Evolutionary conservation across 2,329 filamentous ascomycete species (phyloP).

Genomic region (Lachnum nothofagi): DNA sequence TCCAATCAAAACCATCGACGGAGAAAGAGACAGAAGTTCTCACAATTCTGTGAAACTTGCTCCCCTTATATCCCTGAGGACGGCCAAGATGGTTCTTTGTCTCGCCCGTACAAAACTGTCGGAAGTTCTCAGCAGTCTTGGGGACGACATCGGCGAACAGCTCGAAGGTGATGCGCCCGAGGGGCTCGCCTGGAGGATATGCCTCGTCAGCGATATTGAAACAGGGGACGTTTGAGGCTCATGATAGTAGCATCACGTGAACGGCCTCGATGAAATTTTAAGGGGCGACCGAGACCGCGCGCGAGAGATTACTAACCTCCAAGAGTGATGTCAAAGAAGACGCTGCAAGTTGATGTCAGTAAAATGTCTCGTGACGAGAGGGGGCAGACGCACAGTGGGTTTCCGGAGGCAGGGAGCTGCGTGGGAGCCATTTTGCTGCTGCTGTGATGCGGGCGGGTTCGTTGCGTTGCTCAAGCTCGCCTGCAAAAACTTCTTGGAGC

Average conservation of each 20-base stretch:
- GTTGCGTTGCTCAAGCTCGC: too few relatives aligned
- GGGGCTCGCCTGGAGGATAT: slow-evolving; percentile 61
- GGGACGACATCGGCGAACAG: slow-evolving; percentile 81
- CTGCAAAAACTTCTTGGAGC: too few relatives aligned
- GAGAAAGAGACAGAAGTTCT: slow-evolving; percentile 35
- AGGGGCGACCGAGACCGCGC: too few relatives aligned
- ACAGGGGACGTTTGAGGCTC: slow-evolving; percentile 5
- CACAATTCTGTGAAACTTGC: slow-evolving; percentile 90
- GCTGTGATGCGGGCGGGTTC: too few relatives aligned
- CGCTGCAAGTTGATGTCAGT: slow-evolving; percentile 18
- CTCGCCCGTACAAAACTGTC: slow-evolving; percentile 94
- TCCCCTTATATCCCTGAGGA: slow-evolving; percentile 89
- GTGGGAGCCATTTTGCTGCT: slow-evolving; percentile 34
- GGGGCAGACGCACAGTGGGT: slow-evolving; percentile 37
- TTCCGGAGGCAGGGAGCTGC: slow-evolving; percentile 39
- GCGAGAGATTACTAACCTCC: slow-evolving; percentile 58
- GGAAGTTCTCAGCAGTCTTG: slow-evolving; percentile 92
- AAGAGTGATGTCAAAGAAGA: slow-evolving; percentile 70
- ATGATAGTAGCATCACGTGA: too few relatives aligned
- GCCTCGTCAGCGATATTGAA: slow-evolving; percentile 8
- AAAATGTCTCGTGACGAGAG: slow-evolving; percentile 14
- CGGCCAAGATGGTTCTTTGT: slow-evolving; percentile 70
- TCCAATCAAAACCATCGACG: too few relatives aligned
- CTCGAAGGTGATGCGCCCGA: slow-evolving; percentile 85
- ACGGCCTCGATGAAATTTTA: too few relatives aligned